Base-by-base conservation (phyloP, 2,329 filamentous ascomycete genomes). In the Diaporthe batatas region DNA sequence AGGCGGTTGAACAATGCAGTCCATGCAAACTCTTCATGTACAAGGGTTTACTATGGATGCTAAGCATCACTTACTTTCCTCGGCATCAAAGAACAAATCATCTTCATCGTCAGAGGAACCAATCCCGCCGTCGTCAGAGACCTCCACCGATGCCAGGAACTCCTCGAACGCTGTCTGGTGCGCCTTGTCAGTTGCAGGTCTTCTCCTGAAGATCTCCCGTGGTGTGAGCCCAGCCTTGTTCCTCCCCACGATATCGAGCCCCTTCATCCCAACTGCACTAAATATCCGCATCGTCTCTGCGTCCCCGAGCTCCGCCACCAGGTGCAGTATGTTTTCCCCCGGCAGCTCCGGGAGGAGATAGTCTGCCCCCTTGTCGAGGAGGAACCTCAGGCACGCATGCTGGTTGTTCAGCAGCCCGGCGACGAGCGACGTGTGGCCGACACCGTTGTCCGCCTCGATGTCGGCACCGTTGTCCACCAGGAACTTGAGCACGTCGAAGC, bases 381-480 rank as follows among this genome's bases (percentile, higher is more conserved):
- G 42, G 59, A 64, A 64, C 39, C 42, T 14, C 59, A 64, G 39
- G 11, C 59, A 49, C 25, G 59, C 39, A 25, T 64, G 59, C 25
- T 64, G 59, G 25, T 64, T 64, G 18, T 64, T 42, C 59, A 64
- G 59, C 42, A 64, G 42, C 25, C 18, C 59, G 10, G 59, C 59
- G 10, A 64, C 59, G 39, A 64, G 59, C 18, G 42, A 34, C 18
- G 39, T 64, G 42, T 64, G 59, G 0, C 59, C 59, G 11, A 64
- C 59, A 10, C 59, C 42, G 11, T 64, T 64, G 11, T 64, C 59
- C 25, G 42, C 59, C 59, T 64, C 59, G 42, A 49, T 23, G 42
- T 64, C 59, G 18, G 59, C 59, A 11, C 39, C 42, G 12, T 11
- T 49, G 25, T 34, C 59, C 25, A 64, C 59, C 59, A 64, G 42